These are phyloP conservation scores for Ciborinia camelliae DNA, from an alignment of 2,329 filamentous ascomycete genomes.

Conservation along the genomic window DNA sequence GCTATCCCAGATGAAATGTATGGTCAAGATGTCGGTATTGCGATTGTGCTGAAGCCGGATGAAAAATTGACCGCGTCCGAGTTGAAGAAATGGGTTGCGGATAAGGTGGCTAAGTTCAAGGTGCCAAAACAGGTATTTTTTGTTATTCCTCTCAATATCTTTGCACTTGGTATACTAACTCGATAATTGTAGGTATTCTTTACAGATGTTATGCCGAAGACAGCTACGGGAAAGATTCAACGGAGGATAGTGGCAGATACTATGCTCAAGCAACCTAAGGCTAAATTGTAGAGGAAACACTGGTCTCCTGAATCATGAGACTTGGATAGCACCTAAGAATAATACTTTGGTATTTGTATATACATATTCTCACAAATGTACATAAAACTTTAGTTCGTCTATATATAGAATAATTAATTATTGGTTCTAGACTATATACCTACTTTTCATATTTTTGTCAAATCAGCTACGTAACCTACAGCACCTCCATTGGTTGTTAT, in stretches of 20 bases:
- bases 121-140: slow-evolving; percentile 69
- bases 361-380: neutral
- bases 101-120: slow-evolving; percentile 78
- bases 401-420: neutral
- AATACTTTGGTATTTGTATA: neutral
- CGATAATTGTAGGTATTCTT: slow-evolving; percentile 62
- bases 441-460: too few species aligned
- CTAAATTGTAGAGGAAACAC: slow-evolving; percentile 52
- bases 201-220: slow-evolving; percentile 82
- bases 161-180: slow-evolving; percentile 18
- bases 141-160: neutral
- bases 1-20: slow-evolving; percentile 79
- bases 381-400: neutral
- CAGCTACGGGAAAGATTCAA: slow-evolving; percentile 88
- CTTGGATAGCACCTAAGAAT: too few species aligned
- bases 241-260: slow-evolving; percentile 79
- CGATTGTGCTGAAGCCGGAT: slow-evolving; percentile 68
- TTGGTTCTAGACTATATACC: neutral
- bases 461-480: too few species aligned
- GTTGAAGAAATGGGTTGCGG: slow-evolving; percentile 64
- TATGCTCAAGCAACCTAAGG: slow-evolving; percentile 69
- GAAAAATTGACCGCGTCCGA: slow-evolving; percentile 55
- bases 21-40: slow-evolving; percentile 76
- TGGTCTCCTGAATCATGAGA: neutral
- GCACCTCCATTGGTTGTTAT: too few species aligned